Evolutionary conservation across 176 grass and related monocot species (phyloP).

Genomic region (Oryza coarctata): DNA sequence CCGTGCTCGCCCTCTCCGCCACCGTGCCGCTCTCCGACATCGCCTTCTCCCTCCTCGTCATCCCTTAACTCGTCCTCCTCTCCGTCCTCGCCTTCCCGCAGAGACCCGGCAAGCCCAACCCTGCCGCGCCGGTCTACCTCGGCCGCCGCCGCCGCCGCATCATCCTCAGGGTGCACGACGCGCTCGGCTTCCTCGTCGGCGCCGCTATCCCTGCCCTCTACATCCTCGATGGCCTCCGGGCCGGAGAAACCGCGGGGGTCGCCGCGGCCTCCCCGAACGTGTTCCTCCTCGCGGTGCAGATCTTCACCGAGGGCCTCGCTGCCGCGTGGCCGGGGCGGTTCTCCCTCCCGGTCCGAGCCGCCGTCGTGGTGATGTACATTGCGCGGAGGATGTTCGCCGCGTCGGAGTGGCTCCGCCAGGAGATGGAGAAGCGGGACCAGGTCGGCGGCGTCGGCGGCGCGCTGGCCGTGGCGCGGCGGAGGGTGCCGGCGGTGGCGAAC

Average conservation of each 20-base stretch:
- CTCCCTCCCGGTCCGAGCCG: constrained; percentile 68
- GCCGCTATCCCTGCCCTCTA: constrained; percentile 66
- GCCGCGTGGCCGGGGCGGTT: constrained; percentile 53
- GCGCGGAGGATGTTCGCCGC: constrained; percentile 69
- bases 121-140: constrained; percentile 39
- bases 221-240: constrained; percentile 64
- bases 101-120: constrained; percentile 21
- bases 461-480: constrained; percentile 12
- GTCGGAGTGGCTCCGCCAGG: constrained; percentile 60
- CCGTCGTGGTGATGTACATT: constrained; percentile 68
- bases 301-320: constrained; percentile 69
- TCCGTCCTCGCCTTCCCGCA: constrained; percentile 50
- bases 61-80: constrained; percentile 52
- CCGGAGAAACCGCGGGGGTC: constrained; percentile 44
- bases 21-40: constrained; percentile 44
- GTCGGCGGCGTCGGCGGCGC: background rate
- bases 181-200: constrained; percentile 46
- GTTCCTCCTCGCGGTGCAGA: constrained; percentile 79
- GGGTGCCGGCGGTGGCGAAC: constrained; percentile 63
- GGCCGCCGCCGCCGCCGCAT: constrained; percentile 22
- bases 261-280: constrained; percentile 59
- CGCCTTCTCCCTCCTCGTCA: constrained; percentile 45
- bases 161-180: constrained; percentile 46
- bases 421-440: constrained; percentile 44
- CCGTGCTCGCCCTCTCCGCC: constrained; percentile 53